phyloP scores from a whole-genome alignment of 306 rosid species.

The Casuarina glauca region DNA sequence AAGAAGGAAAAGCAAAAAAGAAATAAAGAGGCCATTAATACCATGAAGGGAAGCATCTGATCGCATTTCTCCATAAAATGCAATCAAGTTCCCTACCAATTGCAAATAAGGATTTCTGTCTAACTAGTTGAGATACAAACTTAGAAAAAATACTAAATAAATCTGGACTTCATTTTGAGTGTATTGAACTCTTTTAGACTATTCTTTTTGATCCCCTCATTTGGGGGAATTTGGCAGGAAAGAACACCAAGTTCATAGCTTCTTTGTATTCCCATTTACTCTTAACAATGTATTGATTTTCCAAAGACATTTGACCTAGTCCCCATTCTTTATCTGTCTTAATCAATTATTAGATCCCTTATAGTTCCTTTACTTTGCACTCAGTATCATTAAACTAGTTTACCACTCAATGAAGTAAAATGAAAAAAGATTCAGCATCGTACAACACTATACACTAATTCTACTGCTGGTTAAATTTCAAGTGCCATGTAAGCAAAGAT shows the following conservation, averaged over 20 bases:
- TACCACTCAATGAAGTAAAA: background rate
- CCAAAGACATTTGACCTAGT: background rate
- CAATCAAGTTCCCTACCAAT: constrained; percentile 18
- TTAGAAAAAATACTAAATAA: background rate
- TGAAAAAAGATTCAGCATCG: background rate
- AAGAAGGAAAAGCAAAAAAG: background rate
- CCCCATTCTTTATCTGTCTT: background rate
- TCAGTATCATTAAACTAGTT: background rate
- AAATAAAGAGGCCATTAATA: background rate
- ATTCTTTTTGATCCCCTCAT: background rate
- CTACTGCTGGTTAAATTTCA: background rate
- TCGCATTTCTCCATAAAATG: background rate
- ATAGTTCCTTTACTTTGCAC: background rate
- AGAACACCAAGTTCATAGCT: background rate
- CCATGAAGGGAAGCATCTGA: background rate
- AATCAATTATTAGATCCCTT: background rate
- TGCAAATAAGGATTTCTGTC: constrained; percentile 12
- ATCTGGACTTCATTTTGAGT: background rate
- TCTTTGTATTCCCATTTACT: background rate
- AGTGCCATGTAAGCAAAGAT: background rate
- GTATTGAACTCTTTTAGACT: background rate
- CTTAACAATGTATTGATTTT: background rate
- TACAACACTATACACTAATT: background rate
- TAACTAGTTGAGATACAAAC: constrained; percentile 8
- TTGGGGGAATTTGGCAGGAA: background rate